Evolutionary conservation across 768 basidiomycete genomes (phyloP), one percentile per base, ranked within the genome.

Genomic region (Ramaria rubella): DNA sequence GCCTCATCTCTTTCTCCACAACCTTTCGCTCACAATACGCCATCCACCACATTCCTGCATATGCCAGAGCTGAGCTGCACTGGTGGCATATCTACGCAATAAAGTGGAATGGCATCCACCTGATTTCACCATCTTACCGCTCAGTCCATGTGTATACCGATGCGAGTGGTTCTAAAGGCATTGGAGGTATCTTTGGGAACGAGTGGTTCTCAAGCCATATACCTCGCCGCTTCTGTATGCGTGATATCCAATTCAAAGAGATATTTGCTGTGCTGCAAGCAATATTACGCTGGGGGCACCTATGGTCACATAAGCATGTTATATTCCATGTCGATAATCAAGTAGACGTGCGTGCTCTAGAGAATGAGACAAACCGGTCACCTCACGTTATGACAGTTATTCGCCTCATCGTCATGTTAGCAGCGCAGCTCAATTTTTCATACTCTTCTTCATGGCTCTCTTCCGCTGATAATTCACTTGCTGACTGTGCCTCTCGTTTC

Each of bases 241-340:
- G 49, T 0, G 63, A 72, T 49, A 72, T 73, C 19, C 68, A 71
- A n/a, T n/a, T n/a, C n/a, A n/a, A n/a, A n/a, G n/a, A n/a, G n/a
- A n/a, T n/a, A n/a, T n/a, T n/a, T n/a, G 51, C 71, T 0, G 64
- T 72, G 2, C 58, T 71, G 1, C 65, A 71, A 3, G 67, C 69
- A 5, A 62, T 68, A 38, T 49, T 69, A 3, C 56, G 65, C 23
- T 71, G 68, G 68, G 69, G 66, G 0, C 42, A 67, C 27, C 5
- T 15, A 2, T 71, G 62, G 63, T 5, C 3, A 1, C 62, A 62
- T n/a, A 29, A 44, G n/a, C 69, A 72, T 36, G 59, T 72, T 30
- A 54, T 61, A 5, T 72, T 71, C 59, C 62, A 64, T 30, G 49
- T n/a, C n/a, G n/a, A n/a, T n/a, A n/a, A n/a, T n/a, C n/a, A n/a